Evolutionary conservation across 352 stramenopile genomes (phyloP).

Genomic region (Pythium volutum): DNA sequence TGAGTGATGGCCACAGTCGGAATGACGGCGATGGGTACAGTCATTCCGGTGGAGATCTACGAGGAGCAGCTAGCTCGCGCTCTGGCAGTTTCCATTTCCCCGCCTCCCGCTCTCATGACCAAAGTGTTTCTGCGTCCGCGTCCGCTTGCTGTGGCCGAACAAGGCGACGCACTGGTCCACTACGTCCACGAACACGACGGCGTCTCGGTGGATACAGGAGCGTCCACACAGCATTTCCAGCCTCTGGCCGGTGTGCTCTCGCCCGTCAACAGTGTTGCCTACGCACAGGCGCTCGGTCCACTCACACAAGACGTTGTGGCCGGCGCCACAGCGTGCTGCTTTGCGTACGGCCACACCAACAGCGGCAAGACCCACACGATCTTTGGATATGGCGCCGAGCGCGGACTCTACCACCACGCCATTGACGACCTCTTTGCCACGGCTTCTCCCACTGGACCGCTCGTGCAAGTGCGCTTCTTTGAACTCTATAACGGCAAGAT

Average conservation of each 20-base stretch:
- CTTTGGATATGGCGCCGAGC: constrained; percentile 45
- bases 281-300: constrained; percentile 29
- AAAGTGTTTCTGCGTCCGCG: constrained; percentile 40
- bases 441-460: constrained; percentile 1
- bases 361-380: constrained; percentile 66
- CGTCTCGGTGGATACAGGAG: not conserved
- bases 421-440: constrained; percentile 34
- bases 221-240: constrained; percentile 27
- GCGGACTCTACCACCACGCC: constrained; percentile 39
- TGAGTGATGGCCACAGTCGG: not conserved
- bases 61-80: not conserved
- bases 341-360: constrained; percentile 58
- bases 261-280: constrained; percentile 30
- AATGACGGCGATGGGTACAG: not conserved
- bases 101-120: constrained; percentile 21
- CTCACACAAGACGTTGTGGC: constrained; percentile 27
- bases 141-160: constrained; percentile 28
- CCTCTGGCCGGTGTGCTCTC: constrained; percentile 39
- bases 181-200: constrained; percentile 14
- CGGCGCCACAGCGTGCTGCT: constrained; percentile 46
- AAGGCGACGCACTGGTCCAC: constrained; percentile 22
- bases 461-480: constrained; percentile 54
- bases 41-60: not conserved
- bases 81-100: not conserved
- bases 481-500: constrained; percentile 62